These are phyloP conservation scores for Xylaria sp. DNA, from an alignment of 2,329 filamentous ascomycete genomes.

Conservation along the genomic window DNA sequence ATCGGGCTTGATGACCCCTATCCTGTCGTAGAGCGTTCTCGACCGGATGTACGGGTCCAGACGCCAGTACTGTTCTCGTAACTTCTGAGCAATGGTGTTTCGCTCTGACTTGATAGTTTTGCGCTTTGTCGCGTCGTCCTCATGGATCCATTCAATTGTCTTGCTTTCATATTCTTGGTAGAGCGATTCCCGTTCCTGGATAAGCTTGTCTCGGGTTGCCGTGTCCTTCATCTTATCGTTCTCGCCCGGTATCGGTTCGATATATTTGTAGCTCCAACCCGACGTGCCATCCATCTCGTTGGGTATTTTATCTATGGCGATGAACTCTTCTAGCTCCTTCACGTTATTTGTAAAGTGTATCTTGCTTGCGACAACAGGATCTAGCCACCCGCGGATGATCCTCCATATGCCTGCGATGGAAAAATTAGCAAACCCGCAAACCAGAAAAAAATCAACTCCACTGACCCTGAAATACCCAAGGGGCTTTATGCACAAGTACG, in stretches of 20 bases:
- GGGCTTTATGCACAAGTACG: conserved; percentile 93
- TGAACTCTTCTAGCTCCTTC: conserved; percentile 81
- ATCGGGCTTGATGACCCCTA: conserved; percentile 73
- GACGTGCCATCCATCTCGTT: conserved; percentile 89
- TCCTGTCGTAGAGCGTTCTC: conserved; percentile 84
- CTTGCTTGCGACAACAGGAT: conserved; percentile 94
- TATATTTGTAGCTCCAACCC: conserved; percentile 84
- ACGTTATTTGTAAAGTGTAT: conserved; percentile 90
- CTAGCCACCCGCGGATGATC: conserved; percentile 94
- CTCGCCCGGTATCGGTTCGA: conserved; percentile 80
- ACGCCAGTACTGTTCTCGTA: conserved; percentile 85
- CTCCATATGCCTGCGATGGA: conserved; percentile 84
- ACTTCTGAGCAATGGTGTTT: conserved; percentile 67
- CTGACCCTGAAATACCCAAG: conserved; percentile 93
- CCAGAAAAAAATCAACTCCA: conserved; percentile 48
- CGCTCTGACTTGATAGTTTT: conserved; percentile 67
- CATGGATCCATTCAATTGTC: conserved; percentile 79
- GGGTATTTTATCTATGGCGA: conserved; percentile 75
- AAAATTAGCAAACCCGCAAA: conserved; percentile 51
- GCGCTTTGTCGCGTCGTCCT: conserved; percentile 59
- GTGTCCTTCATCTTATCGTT: conserved; percentile 78
- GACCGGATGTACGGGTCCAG: conserved; percentile 89
- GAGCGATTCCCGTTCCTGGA: conserved; percentile 71
- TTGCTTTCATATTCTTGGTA: conserved; percentile 78
- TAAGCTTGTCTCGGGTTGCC: conserved; percentile 70